phyloP scores from a whole-genome alignment of 2,329 filamentous ascomycete species.

The Talaromyces sp. region DNA sequence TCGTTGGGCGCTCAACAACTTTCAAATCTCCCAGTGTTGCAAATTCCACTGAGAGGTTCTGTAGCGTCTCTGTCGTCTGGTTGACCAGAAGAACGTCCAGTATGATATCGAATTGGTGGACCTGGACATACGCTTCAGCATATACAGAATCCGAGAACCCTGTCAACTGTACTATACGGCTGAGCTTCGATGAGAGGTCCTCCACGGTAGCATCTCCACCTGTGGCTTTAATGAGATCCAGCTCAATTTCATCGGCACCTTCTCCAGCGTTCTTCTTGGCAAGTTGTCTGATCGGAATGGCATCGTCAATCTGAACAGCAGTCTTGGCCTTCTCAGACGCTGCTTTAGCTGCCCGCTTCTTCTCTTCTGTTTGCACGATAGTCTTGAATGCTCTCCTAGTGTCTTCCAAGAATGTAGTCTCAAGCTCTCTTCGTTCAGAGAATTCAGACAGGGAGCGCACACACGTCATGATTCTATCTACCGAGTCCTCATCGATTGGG shows the following conservation, averaged over 20 bases:
- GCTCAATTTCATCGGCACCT: slow-evolving; percentile 76
- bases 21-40: slow-evolving; percentile 97
- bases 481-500: slow-evolving; percentile 93
- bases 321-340: slow-evolving; percentile 88
- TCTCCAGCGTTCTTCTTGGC: slow-evolving; percentile 84
- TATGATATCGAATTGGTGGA: slow-evolving; percentile 98
- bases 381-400: slow-evolving; percentile 92
- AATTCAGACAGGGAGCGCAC: slow-evolving; percentile 90
- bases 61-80: slow-evolving; percentile 91
- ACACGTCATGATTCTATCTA: slow-evolving; percentile 98
- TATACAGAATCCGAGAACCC: slow-evolving; percentile 98
- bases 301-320: slow-evolving; percentile 91
- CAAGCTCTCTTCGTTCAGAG: slow-evolving; percentile 79
- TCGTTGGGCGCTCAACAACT: slow-evolving; percentile 92
- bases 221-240: slow-evolving; percentile 89
- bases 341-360: slow-evolving; percentile 93
- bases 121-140: slow-evolving; percentile 97
- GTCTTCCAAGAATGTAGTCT: slow-evolving; percentile 88
- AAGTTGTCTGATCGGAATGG: slow-evolving; percentile 86
- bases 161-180: slow-evolving; percentile 91
- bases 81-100: slow-evolving; percentile 95
- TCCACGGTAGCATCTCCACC: slow-evolving; percentile 80
- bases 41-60: slow-evolving; percentile 96
- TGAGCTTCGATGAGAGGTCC: slow-evolving; percentile 88
- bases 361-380: slow-evolving; percentile 96